A percentile compares a stretch with the other conserved stretches of the same genome.
These are phyloP conservation scores for Hysterangium stoloniferum DNA, from an alignment of 768 basidiomycete species.

Conservation along the genomic window DNA sequence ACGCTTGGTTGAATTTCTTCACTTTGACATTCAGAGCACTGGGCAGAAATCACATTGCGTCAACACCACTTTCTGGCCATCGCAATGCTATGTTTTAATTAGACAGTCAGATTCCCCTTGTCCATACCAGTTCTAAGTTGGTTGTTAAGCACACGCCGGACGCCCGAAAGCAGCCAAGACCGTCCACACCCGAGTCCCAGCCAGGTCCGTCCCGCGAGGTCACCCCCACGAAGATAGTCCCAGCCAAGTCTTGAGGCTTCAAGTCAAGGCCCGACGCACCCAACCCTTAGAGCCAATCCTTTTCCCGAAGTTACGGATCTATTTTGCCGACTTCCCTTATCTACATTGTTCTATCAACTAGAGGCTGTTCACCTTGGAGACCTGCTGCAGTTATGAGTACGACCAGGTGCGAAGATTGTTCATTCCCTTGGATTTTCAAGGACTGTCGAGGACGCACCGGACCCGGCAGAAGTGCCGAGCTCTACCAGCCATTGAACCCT, in stretches of 20 bases:
- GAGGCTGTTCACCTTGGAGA: no score
- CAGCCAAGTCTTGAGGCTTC: constrained; percentile 62
- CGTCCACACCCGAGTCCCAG: constrained; percentile 35
- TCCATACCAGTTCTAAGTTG: constrained; percentile 72
- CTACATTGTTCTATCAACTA: constrained; percentile 65
- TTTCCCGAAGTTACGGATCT: constrained; percentile 76
- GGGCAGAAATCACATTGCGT: constrained; percentile 78
- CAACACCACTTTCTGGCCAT: constrained; percentile 71
- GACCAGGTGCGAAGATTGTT: no score
- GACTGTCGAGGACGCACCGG: no score
- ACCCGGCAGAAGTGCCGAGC: no score
- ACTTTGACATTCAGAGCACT: constrained; percentile 79
- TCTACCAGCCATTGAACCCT: no score
- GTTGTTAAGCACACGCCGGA: constrained; percentile 59
- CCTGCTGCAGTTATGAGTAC: no score
- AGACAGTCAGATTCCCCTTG: constrained; percentile 80
- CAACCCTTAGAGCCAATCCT: constrained; percentile 75
- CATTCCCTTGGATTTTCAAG: no score
- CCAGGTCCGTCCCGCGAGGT: constrained; percentile 29
- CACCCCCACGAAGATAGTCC: constrained; percentile 65
- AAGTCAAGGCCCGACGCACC: constrained; percentile 70
- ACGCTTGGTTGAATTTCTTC: constrained; percentile 75
- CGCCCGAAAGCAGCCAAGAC: constrained; percentile 50
- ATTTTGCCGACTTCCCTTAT: constrained; percentile 76
- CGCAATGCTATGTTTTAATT: constrained; percentile 81